Percentiles rank a stretch among this genome's conserved stretches.
Conservation (phyloP, 495 filamentous ascomycete species). For the Hyaloscypha hepaticicola region DNA sequence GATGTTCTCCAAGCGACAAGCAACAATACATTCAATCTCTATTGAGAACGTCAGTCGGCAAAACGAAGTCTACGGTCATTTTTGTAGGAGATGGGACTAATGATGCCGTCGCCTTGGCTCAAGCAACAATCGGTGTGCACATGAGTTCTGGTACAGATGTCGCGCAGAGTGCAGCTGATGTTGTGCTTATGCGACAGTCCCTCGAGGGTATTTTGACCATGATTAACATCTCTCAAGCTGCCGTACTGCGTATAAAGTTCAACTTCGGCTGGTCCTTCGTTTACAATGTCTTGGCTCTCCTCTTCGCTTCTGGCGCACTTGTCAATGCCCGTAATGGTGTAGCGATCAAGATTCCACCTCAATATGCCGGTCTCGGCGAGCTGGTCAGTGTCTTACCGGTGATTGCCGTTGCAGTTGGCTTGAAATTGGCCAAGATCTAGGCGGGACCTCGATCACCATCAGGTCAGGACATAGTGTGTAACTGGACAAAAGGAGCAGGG, state of each 20-base stretch:
- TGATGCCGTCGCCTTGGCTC: conserved; percentile 70
- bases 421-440: conserved; percentile 35
- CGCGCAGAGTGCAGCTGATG: conserved; percentile 66
- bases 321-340: conserved; percentile 51
- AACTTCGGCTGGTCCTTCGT: conserved; percentile 75
- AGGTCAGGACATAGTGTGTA: too few relatives aligned
- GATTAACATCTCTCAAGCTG: conserved; percentile 56
- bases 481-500: too few relatives aligned
- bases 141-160: conserved; percentile 63
- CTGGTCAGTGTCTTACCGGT: conserved; percentile 77
- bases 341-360: conserved; percentile 73
- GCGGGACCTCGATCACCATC: too few relatives aligned
- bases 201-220: conserved; percentile 57
- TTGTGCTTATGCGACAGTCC: conserved; percentile 60
- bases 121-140: conserved; percentile 73
- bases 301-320: conserved; percentile 71
- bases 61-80: conserved; percentile 45
- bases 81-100: conserved; percentile 83
- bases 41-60: background rate
- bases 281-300: conserved; percentile 72
- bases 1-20: conserved; percentile 62
- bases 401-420: conserved; percentile 50
- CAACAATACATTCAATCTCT: conserved; percentile 55
- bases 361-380: conserved; percentile 76
- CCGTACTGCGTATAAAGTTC: conserved; percentile 57